These are phyloP conservation scores for Psidium friedrichsthalianum DNA, from an alignment of 345 rosid genomes.

Conservation along the genomic window DNA sequence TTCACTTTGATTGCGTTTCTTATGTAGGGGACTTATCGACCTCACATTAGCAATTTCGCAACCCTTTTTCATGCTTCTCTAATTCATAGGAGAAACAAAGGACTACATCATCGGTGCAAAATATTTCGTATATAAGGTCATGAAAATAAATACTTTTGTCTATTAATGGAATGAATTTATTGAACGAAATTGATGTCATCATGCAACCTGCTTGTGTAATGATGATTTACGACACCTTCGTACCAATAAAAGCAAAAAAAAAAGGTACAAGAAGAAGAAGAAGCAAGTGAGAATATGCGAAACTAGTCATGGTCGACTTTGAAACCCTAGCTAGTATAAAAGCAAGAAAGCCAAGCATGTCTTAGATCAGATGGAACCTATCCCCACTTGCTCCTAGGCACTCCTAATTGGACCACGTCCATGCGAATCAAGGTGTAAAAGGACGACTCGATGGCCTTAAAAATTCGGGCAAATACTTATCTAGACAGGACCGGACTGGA, in stretches of 20 bases:
- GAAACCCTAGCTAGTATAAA: neutral
- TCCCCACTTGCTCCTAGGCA: neutral
- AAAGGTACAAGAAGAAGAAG: neutral
- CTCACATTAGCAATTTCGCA: neutral
- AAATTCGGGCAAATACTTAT: neutral
- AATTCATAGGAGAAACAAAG: neutral
- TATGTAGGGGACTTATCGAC: neutral
- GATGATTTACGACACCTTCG: neutral
- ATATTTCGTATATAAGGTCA: rapidly evolving
- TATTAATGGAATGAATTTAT: neutral
- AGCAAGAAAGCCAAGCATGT: neutral
- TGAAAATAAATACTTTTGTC: neutral
- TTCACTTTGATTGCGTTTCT: neutral
- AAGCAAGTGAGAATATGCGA: neutral
- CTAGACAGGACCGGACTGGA: neutral
- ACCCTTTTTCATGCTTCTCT: neutral
- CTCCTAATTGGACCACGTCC: neutral
- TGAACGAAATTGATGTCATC: neutral
- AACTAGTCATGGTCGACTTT: neutral
- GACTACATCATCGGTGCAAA: neutral
- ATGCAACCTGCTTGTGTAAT: neutral
- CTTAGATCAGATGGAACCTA: neutral
- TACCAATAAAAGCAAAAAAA: neutral
- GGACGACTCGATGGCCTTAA: neutral
- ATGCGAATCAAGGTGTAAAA: neutral